Evolutionary conservation across 257 asterid species (phyloP), one percentile per base, ranked within the genome.

Genomic region (Plantago ovata): DNA sequence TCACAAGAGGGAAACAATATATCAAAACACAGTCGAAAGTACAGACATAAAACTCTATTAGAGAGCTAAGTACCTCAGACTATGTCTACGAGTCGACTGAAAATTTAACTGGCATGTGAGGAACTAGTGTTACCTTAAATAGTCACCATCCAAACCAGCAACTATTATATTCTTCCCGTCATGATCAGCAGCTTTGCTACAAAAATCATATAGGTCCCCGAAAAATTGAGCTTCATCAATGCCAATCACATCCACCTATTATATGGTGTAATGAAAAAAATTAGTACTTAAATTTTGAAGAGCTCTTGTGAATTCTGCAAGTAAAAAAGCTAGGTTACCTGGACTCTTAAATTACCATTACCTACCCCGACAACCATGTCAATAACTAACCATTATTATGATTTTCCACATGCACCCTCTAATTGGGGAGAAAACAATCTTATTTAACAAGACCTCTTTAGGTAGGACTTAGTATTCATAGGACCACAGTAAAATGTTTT

Each of bases 61-160:
- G 32, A 10, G 22, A 16, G 13, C n/a, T 28, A 49, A 49, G 54
- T 10, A 10, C 23, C 4, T 2, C 2, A 49, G 9, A 8, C 21
- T 14, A 32, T 20, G 11, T 19, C 7, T 21, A 20, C 32, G 3
- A 24, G 32, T 24, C 32, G 32, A 24, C 32, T 24, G 32, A 24
- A 24, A 24, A 24, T 24, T 24, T 24, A 22, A 49, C 1, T 21
- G 38, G n/a, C 4, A 54, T 11, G 4, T 12, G 46, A 15, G 15
- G 43, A 44, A 56, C 68, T 28, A 58, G 45, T 38, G 56, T 24
- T 63, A 88, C 98, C 97, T 89, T 63, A 81, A 61, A 68, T 89
- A 93, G 75, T 89, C 97, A n/a, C 99, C 99, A 65, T 93, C 99
- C 68, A 93, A 72, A n/a, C 97, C 97, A 53, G 97, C 94, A 71